These are phyloP conservation scores for Notholithocarpus densiflorus DNA, from an alignment of 306 rosid genomes.

Conservation along the genomic window DNA sequence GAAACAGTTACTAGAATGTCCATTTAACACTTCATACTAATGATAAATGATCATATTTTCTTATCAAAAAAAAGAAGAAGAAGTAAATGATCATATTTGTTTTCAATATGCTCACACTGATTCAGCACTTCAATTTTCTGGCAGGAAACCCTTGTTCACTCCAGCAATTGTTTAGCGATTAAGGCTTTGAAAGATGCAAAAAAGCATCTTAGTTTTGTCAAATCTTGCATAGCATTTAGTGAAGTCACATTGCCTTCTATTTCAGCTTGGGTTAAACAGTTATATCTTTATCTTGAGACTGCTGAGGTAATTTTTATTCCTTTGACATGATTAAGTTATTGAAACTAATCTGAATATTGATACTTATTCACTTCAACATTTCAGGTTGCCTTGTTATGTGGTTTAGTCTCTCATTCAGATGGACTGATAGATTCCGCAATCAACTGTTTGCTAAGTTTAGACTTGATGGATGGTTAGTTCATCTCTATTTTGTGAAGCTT, in stretches of 20 bases:
- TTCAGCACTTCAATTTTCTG: conserved; percentile 31
- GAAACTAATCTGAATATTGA: conserved; percentile 8
- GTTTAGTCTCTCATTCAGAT: conserved; percentile 78
- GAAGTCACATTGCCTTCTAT: conserved; percentile 92
- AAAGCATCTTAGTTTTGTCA: conserved; percentile 53
- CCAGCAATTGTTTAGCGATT: conserved; percentile 73
- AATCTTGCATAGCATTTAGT: conserved; percentile 81
- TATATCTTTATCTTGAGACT: conserved; percentile 86
- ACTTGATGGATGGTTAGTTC: conserved; percentile 61
- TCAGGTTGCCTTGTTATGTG: conserved; percentile 74
- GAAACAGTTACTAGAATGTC: background rate
- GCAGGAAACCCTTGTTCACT: conserved; percentile 87
- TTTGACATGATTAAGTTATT: conserved; percentile 5
- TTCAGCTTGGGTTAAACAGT: conserved; percentile 51
- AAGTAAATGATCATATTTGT: background rate
- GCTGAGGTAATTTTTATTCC: conserved; percentile 60
- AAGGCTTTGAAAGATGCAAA: conserved; percentile 54
- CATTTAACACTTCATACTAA: background rate
- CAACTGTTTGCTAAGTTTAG: conserved; percentile 53
- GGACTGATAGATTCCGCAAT: conserved; percentile 72
- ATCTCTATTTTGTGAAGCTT: conserved; percentile 18
- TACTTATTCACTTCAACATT: conserved; percentile 24
- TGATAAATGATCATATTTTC: background rate
- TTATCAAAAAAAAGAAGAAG: no score
- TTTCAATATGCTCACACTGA: conserved; percentile 10